phyloP scores from a whole-genome alignment of 345 rosid species.

The Euphorbia tirucalli region DNA sequence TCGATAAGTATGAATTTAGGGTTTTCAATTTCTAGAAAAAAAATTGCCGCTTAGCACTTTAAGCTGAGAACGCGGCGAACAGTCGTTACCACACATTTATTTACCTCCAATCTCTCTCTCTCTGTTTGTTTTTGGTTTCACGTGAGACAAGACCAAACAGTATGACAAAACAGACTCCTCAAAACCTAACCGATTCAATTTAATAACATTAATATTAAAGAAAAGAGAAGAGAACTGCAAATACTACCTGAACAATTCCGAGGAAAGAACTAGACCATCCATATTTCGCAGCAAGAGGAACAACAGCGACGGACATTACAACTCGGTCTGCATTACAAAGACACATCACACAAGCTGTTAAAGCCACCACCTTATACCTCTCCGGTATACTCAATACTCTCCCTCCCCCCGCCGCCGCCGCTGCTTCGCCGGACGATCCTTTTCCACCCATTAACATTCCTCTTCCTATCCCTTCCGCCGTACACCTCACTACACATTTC shows the following conservation, averaged over 20 bases:
- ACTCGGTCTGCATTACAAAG: constrained; percentile 63
- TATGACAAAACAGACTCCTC: too few relatives aligned
- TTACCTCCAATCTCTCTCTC: too few relatives aligned
- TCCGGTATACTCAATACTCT: constrained; percentile 39
- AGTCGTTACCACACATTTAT: too few relatives aligned
- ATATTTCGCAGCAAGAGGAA: constrained; percentile 76
- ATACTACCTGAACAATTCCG: constrained; percentile 87
- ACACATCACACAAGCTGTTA: constrained; percentile 78
- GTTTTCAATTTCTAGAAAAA: too few relatives aligned
- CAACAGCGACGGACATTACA: constrained; percentile 75
- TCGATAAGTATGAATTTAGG: too few relatives aligned
- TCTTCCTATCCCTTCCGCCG: constrained; percentile 73
- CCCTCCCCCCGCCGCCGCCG: not conserved
- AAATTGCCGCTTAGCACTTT: too few relatives aligned
- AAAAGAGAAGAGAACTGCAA: too few relatives aligned
- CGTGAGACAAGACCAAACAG: too few relatives aligned
- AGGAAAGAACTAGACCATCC: constrained; percentile 91
- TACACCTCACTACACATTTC: constrained; percentile 36
- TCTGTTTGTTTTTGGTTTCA: too few relatives aligned
- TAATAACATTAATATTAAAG: too few relatives aligned
- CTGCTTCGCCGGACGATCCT: constrained; percentile 31
- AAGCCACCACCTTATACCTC: constrained; percentile 79
- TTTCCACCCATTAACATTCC: constrained; percentile 39
- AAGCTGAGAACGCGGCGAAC: too few relatives aligned
- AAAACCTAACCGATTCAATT: too few relatives aligned